Percentiles rank a stretch among this genome's conserved stretches.
phyloP scores from a whole-genome alignment of 2,329 filamentous ascomycete genomes.

The Aspergillus sergii region DNA sequence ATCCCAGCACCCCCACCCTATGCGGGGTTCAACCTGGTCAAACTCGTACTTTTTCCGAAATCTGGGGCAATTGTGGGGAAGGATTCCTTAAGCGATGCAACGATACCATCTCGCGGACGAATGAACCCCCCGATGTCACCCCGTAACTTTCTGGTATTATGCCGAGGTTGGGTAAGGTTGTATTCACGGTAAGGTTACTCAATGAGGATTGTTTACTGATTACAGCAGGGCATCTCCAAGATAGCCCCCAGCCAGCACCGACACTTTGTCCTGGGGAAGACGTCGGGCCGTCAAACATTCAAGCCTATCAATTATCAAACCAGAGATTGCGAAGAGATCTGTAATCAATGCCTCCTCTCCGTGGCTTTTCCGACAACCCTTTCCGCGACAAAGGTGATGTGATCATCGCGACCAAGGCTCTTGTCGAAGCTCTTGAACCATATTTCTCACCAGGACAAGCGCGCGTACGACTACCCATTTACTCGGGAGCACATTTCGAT shows the following conservation, averaged over 20 bases:
- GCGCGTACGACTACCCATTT: slow-evolving; percentile 40
- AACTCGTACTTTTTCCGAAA: background rate
- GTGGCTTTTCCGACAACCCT: slow-evolving; percentile 48
- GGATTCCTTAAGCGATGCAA: background rate
- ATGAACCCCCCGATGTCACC: background rate
- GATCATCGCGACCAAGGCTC: slow-evolving; percentile 35
- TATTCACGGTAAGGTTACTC: background rate
- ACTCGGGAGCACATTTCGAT: slow-evolving; percentile 48
- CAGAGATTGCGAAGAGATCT: fast-evolving
- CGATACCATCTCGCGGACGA: background rate
- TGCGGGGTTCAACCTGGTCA: background rate
- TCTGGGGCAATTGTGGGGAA: background rate
- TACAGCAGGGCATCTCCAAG: background rate
- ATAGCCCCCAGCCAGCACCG: too few relatives aligned
- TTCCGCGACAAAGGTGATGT: slow-evolving; percentile 41
- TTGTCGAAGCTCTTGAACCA: slow-evolving; percentile 28
- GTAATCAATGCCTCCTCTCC: slow-evolving; percentile 19
- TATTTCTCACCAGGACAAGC: slow-evolving; percentile 41
- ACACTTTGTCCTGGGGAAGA: background rate
- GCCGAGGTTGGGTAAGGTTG: background rate
- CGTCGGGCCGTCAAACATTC: fast-evolving
- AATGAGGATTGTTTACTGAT: background rate
- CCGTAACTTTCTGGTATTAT: background rate
- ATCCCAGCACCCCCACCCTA: background rate
- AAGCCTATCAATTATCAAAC: background rate